These are phyloP conservation scores for Colletotrichum sp. DNA, from an alignment of 2,329 filamentous ascomycete species.

Conservation along the genomic window DNA sequence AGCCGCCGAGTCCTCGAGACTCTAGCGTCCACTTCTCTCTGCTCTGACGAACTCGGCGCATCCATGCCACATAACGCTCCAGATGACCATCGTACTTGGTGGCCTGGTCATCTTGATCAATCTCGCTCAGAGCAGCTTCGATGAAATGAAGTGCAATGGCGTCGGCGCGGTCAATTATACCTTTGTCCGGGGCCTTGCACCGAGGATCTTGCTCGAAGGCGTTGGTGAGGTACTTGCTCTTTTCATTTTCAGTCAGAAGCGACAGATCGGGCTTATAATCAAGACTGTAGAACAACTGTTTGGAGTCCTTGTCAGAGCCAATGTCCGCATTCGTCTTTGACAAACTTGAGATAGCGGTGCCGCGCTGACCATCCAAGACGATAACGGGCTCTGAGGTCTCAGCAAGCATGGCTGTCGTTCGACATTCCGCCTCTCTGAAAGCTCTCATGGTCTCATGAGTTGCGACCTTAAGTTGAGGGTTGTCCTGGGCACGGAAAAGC, in stretches of 20 bases:
- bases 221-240: neutral
- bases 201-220: neutral
- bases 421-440: neutral
- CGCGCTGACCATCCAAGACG: neutral
- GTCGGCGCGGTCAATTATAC: neutral
- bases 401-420: neutral
- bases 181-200: neutral
- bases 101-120: neutral
- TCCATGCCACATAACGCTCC: neutral
- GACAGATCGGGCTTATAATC: neutral
- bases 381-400: neutral
- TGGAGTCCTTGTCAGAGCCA: neutral
- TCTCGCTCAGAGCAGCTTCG: neutral
- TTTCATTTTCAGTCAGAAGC: neutral
- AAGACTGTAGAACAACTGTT: neutral
- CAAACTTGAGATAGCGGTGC: conserved; percentile 1
- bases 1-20: neutral
- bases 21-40: neutral
- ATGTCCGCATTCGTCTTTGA: neutral
- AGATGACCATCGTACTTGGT: neutral
- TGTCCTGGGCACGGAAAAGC: neutral
- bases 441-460: neutral
- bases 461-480: neutral
- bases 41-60: neutral
- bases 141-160: neutral